These are phyloP conservation scores for Teunomyces gatunensis DNA, from an alignment of 805 yeast genomes.

Conservation along the genomic window DNA sequence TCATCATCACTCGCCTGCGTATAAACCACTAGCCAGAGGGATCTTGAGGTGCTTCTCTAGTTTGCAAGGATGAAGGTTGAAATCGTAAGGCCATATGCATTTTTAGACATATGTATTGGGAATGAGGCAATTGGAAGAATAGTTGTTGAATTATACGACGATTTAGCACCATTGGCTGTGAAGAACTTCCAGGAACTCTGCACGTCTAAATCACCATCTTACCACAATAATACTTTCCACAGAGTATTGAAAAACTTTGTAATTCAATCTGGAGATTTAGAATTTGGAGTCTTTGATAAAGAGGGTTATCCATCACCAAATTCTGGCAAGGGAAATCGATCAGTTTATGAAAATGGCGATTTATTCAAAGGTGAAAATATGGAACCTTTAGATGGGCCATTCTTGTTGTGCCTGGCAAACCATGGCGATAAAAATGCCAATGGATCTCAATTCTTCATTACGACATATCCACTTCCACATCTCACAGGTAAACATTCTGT, in stretches of 20 bases:
- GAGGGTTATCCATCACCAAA: slow-evolving; percentile 21
- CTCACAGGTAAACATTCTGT: slow-evolving; percentile 73
- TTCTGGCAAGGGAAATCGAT: slow-evolving; percentile 36
- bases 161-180: slow-evolving; percentile 55
- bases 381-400: slow-evolving; percentile 44
- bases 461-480: slow-evolving; percentile 69
- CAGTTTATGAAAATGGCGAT: slow-evolving; percentile 17
- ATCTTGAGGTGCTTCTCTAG: not conserved
- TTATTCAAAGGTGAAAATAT: slow-evolving; percentile 59
- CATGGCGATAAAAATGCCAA: slow-evolving; percentile 48
- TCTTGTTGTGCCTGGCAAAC: slow-evolving; percentile 65
- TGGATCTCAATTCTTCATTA: slow-evolving; percentile 68
- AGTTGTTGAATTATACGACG: slow-evolving; percentile 51
- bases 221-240: slow-evolving; percentile 51
- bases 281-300: slow-evolving; percentile 27
- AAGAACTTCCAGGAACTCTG: slow-evolving; percentile 52
- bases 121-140: slow-evolving; percentile 51
- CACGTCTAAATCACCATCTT: slow-evolving; percentile 23
- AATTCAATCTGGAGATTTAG: slow-evolving; percentile 65
- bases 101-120: slow-evolving; percentile 52
- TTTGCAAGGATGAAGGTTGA: slow-evolving; percentile 29
- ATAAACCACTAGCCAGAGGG: not conserved
- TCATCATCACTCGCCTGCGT: not conserved
- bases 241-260: slow-evolving; percentile 67
- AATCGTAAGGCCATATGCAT: slow-evolving; percentile 30